Base-by-base conservation (phyloP, 306 rosid genomes). In the Cicer judaicum region DNA sequence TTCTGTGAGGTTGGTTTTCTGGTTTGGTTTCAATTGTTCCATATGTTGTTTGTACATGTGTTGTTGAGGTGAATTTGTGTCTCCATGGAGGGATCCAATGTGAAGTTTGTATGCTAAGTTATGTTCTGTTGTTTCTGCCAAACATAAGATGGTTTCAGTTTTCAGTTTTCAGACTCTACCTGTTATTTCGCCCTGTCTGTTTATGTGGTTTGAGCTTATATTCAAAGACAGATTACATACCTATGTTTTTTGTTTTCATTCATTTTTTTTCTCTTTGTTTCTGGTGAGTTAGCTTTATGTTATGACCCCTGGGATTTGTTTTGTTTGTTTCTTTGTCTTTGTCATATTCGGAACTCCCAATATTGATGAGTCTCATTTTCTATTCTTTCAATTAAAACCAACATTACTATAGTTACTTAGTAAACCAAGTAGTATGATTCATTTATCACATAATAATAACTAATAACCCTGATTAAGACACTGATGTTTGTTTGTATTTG, bases 21-120 rank as follows among this genome's bases (percentile, higher is more conserved):
- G 16, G 24, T 52, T 52, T 52, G 21, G 10, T n/a, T 66, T 79
- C 42, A 44, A 47, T 72, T 56, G 43, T 47, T 36, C 43, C 12
- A 43, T 65, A 46, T 56, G 52, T 21, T 2, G 24, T 24, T 76
- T 44, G 10, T 55, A 66, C 71, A 66, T 49, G 48, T 50, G 79
- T 47, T 21, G 52, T 81, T 80, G 63, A 68, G 63, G 62, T 79
- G 79, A 54, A 64, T 73, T 14, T 79, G 86, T 79, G 84, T 81
- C 82, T 81, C 82, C 77, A 68, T 69, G 64, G 80, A 83, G 90
- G 92, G 87, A 79, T 90, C 87, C 92, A 72, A 72, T 74, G 86
- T 71, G 60, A 77, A 56, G 54, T 65, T 47, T 36, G 11, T 9
- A 44, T 47, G 67, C 61, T 12, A 7, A 76, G 21, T 43, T 65